phyloP scores from a whole-genome alignment of 2,329 filamentous ascomycete species.

The Periconia sp. region DNA sequence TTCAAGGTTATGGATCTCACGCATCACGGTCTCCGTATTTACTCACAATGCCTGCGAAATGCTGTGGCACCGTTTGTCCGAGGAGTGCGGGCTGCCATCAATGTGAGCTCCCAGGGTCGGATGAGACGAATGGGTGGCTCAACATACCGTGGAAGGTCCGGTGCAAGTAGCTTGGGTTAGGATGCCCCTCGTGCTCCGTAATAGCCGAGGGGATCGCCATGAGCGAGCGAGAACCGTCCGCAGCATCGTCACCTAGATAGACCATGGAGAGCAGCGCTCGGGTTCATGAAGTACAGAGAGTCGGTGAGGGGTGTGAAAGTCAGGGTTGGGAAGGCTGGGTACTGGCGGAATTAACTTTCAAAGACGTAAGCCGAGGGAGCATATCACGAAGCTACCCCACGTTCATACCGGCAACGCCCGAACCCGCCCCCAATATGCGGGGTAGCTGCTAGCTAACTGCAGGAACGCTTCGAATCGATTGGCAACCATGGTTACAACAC shows the following conservation, averaged over 20 bases:
- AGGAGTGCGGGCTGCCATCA: slow-evolving; percentile 64
- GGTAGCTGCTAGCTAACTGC: neutral
- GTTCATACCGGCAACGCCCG: neutral
- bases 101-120: neutral
- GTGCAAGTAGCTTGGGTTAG: slow-evolving; percentile 35
- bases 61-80: slow-evolving; percentile 68
- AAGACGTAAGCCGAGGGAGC: slow-evolving; percentile 4
- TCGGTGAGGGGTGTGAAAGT: neutral
- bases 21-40: slow-evolving; percentile 65
- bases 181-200: slow-evolving; percentile 19
- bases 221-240: slow-evolving; percentile 26
- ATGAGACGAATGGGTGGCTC: neutral
- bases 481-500: no score
- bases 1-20: slow-evolving; percentile 39
- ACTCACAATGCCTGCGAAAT: slow-evolving; percentile 68
- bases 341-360: slow-evolving; percentile 7
- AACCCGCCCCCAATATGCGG: neutral
- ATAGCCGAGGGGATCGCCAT: slow-evolving; percentile 5
- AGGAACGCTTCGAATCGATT: neutral
- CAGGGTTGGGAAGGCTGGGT: neutral
- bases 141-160: slow-evolving; percentile 36
- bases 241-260: slow-evolving; percentile 26
- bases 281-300: neutral
- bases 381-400: neutral
- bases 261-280: slow-evolving; percentile 12